Base-by-base conservation (phyloP, 2,329 filamentous ascomycete genomes). In the Xylaria sp. region DNA sequence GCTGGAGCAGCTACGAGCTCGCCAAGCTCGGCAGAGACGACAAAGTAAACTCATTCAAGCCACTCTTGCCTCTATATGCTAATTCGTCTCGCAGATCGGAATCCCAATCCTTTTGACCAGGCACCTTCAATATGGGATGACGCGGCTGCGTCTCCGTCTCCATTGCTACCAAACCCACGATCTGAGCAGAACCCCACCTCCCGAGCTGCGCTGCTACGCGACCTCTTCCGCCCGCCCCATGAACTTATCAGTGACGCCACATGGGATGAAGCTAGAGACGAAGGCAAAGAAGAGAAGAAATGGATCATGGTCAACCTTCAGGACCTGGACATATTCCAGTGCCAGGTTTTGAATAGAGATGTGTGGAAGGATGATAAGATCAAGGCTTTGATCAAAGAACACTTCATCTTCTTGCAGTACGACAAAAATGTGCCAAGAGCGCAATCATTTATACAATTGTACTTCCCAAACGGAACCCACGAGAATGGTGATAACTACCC, bases 261-360 rank as follows among this genome's bases (percentile, higher is more conserved):
- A n/a, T 97, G 93, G 90, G 93, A 97, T 72, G 87, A 91, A 66
- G 96, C 93, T 15, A 89, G 96, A 62, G 88, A 94, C 18, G 86
- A 94, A 74, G 96, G 95, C 68, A 97, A 96, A 78, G 92, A 94
- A 53, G 86, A 90, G 32, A 90, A 93, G 83, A 97, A 97, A 80
- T 99, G 96, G 96, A 87, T 99, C 56, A 81, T 99, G 73, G 93
- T 97, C 70, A 98, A 99, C 78, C 90, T 99, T 18, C 96, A 99
- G 80, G 94, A 99, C 77, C 89, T 93, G 72, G 92, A 92, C 41
- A 90, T 97, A 75, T 99, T 99, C 79, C 92, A 96, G 79, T 99
- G 96, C 79, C 96, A 99, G 78, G 87, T 93, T 2, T 84, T 99
- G 20, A 99, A 99, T 78, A 88, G 96, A 52, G 96, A 99, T 78